Base-by-base conservation (phyloP, 371 early-diverging fungal genomes). In the Polyrhizophydium stewartii region DNA sequence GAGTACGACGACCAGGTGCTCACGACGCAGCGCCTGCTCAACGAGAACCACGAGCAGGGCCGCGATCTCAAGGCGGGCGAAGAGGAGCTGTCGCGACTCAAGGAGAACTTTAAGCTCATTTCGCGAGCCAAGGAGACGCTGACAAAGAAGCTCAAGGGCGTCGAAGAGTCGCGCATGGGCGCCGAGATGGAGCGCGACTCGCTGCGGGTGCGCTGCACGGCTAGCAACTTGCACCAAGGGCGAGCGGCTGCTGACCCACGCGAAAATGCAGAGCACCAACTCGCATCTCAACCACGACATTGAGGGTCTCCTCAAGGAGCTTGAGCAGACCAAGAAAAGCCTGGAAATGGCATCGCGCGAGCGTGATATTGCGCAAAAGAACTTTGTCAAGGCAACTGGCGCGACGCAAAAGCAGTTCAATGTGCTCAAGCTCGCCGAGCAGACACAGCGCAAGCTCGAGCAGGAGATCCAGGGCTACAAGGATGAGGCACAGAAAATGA, bases 1-100 rank as follows among this genome's bases (percentile, higher is more conserved):
- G 79, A 79, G 30, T 76, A 66, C 51, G 78, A 76, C 56, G 78
- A 79, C 40, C 76, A 77, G 60, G 43, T 64, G 31, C 43, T 68
- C 13, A 64, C 62, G 21, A 68, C 74, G 27, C 70, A 69, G 32
- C 35, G 63, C 31, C 58, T 82, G 32, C 50, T 76, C 22, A 60
- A 66, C 33, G 73, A 74, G 52, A 79, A 75, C 55, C 71, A 77
- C 60, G 55, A 62, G 35, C 65, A 64, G 61, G 58, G 59, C 0
- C 56, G 64, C 24, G 82, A 77, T 35, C 52, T 76, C 41, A 74
- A 73, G 52, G 50, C 55, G 16, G 68, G 74, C 69, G 78, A 77
- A 53, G 69, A 70, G 38, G 79, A 82, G 53, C 32, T 77, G 35
- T 33, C 53, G 16, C 64, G 62, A 35, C 63, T 65, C 58, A 72